These are phyloP conservation scores for Pyrrhoderma noxium DNA, from an alignment of 1,284 basidiomycete genomes.

Conservation along the genomic window DNA sequence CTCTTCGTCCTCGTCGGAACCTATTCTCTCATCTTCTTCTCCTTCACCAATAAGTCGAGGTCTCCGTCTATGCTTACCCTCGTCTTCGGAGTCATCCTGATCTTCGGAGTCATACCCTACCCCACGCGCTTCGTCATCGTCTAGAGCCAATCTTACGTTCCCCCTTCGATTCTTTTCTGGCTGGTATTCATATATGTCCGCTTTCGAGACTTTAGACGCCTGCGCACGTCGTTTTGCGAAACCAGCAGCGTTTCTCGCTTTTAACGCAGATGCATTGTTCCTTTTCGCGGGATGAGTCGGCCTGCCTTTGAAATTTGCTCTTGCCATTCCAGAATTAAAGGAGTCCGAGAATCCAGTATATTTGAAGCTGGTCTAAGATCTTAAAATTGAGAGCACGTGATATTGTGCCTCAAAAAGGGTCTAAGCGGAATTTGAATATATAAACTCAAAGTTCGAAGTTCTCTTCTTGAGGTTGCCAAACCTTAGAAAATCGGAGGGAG, in stretches of 20 bases:
- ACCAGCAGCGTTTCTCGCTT: slow-evolving; percentile 4
- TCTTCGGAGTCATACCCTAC: slow-evolving; percentile 30
- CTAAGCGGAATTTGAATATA: no score
- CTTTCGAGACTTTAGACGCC: slow-evolving; percentile 7
- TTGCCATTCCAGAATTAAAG: slow-evolving; percentile 1
- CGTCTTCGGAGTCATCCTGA: slow-evolving; percentile 31
- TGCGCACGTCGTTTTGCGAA: slow-evolving; percentile 12
- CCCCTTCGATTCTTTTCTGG: slow-evolving; percentile 22
- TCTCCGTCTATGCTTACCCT: slow-evolving; percentile 30
- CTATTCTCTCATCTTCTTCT: slow-evolving; percentile 50
- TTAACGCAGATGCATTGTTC: not conserved
- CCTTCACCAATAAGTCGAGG: slow-evolving; percentile 54
- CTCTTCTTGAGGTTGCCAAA: no score
- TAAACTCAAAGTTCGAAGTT: no score
- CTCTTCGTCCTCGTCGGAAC: slow-evolving; percentile 66
- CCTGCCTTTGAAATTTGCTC: not conserved
- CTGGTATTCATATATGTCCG: slow-evolving; percentile 23
- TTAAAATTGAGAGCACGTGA: slow-evolving; percentile 8
- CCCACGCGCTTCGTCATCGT: slow-evolving; percentile 45
- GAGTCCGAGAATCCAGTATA: no score
- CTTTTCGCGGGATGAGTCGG: not conserved
- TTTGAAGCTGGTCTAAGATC: not conserved
- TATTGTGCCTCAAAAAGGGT: not conserved
- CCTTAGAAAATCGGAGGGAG: no score
- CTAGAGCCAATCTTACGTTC: slow-evolving; percentile 47